These are phyloP conservation scores for Hirsutella thompsonii DNA, from an alignment of 2,329 filamentous ascomycete species.

Conservation along the genomic window DNA sequence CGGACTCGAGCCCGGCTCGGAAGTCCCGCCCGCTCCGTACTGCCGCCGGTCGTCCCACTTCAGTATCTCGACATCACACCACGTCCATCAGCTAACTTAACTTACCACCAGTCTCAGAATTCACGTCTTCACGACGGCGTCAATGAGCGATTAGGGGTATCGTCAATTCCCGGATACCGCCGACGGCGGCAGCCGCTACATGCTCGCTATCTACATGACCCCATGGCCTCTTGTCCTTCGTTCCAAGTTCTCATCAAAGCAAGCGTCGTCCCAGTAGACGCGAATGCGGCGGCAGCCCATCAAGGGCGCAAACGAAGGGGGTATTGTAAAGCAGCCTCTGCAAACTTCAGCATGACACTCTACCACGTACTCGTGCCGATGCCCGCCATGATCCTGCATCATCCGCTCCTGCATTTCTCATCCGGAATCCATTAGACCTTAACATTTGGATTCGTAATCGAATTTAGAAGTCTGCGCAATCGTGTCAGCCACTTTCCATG, in stretches of 20 bases:
- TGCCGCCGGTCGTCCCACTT: no score
- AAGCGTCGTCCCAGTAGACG: neutral
- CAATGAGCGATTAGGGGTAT: constrained; percentile 3
- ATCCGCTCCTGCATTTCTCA: neutral
- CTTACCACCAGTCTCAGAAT: no score
- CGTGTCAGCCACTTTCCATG: neutral
- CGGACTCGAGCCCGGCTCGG: no score
- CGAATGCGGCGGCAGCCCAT: neutral
- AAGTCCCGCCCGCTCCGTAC: no score
- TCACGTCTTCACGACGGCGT: no score
- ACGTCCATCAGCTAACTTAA: no score
- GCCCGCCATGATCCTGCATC: neutral
- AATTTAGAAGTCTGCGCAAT: constrained; percentile 9
- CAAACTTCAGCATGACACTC: neutral
- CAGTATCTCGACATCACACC: no score
- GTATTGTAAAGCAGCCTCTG: constrained; percentile 3
- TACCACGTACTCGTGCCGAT: neutral
- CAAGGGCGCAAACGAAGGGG: constrained; percentile 1
- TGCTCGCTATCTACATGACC: neutral
- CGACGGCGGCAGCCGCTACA: neutral
- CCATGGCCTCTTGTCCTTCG: neutral
- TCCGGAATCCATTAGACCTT: constrained; percentile 2
- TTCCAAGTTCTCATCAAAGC: neutral
- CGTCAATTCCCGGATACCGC: constrained; percentile 3
- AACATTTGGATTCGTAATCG: constrained; percentile 11